Conservation (phyloP, 176 grass and related monocot genomes). For the Alloteropsis semialata region DNA sequence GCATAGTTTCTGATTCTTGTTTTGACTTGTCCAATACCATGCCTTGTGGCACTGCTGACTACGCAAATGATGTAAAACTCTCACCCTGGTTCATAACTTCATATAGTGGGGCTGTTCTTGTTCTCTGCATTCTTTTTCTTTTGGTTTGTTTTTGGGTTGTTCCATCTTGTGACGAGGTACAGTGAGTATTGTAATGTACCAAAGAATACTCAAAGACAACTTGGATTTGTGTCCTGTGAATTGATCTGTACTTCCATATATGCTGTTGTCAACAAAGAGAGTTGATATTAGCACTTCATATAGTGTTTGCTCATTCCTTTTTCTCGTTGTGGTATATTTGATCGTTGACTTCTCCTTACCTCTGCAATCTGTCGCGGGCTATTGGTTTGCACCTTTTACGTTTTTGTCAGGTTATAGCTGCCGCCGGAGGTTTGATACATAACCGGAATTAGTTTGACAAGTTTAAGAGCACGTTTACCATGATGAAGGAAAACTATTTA, state of each 20-base stretch:
- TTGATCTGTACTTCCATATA: conserved; percentile 12
- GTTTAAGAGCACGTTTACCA: neutral
- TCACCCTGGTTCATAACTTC: conserved; percentile 18
- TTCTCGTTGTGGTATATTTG: neutral
- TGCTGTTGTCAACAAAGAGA: conserved; percentile 3
- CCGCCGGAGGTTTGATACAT: neutral
- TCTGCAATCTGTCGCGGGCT: neutral
- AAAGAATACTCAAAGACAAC: conserved; percentile 34
- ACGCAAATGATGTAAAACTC: conserved; percentile 20
- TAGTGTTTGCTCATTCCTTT: neutral
- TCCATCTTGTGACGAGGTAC: conserved; percentile 44
- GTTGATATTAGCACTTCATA: conserved; percentile 6
- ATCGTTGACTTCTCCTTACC: neutral
- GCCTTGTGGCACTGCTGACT: conserved; percentile 20
- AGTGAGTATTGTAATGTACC: conserved; percentile 49
- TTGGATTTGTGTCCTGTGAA: conserved; percentile 33
- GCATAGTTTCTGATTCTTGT: conserved; percentile 32
- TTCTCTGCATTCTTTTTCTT: conserved; percentile 17
- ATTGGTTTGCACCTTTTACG: neutral
- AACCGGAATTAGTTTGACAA: neutral
- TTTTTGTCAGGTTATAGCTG: neutral
- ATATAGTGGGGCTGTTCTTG: conserved; percentile 32
- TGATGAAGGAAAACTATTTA: no score
- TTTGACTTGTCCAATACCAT: conserved; percentile 12
- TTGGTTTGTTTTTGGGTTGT: neutral